Conservation (phyloP, 805 yeast genomes). For the Nakazawaea anatomiae region DNA sequence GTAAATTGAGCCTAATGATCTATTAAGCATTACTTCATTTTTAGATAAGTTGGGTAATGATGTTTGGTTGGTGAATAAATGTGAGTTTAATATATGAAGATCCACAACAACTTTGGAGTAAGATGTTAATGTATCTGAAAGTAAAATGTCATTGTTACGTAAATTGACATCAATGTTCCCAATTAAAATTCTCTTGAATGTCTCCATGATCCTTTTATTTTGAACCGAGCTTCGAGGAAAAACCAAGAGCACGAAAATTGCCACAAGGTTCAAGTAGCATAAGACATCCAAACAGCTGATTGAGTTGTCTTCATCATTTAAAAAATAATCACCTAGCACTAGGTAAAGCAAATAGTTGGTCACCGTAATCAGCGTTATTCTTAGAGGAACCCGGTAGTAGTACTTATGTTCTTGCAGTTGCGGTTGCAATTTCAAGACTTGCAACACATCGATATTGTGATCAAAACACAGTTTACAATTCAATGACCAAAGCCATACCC, state of each 20-base stretch:
- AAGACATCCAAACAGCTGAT: constrained; percentile 25
- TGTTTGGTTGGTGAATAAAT: constrained; percentile 30
- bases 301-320: constrained; percentile 15
- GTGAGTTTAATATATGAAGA: constrained; percentile 49
- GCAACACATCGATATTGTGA: constrained; percentile 38
- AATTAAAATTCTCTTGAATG: constrained; percentile 43
- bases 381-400: constrained; percentile 14
- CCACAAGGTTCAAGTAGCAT: constrained; percentile 32
- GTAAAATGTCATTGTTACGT: constrained; percentile 73
- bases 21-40: constrained; percentile 17
- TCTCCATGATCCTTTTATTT: constrained; percentile 40
- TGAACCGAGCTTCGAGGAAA: constrained; percentile 23
- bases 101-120: constrained; percentile 75
- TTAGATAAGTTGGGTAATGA: constrained; percentile 23
- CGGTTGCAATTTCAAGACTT: constrained; percentile 31
- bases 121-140: constrained; percentile 83
- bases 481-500: constrained; percentile 48
- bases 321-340: constrained; percentile 13
- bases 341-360: constrained; percentile 23
- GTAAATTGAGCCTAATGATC: constrained; percentile 23
- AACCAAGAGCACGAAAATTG: constrained; percentile 28
- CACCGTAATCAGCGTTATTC: constrained; percentile 19
- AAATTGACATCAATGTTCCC: constrained; percentile 57
- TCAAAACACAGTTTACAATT: constrained; percentile 33
- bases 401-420: constrained; percentile 16